These are phyloP conservation scores for Pseudogymnoascus sp. DNA, from an alignment of 2,329 filamentous ascomycete genomes.

Conservation along the genomic window DNA sequence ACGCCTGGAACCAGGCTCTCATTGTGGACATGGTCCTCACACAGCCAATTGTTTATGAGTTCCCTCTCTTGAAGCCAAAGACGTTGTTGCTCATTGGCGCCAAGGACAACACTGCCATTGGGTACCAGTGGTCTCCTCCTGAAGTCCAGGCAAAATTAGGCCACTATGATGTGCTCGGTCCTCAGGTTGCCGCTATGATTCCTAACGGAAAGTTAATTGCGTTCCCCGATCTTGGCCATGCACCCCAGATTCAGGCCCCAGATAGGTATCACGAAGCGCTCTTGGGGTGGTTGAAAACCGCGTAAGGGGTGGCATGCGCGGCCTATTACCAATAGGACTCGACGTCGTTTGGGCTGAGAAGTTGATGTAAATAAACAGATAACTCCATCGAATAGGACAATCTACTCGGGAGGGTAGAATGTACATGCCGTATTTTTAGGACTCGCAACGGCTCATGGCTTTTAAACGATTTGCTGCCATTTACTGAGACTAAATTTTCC, in stretches of 20 bases:
- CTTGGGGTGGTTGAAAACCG: conserved; percentile 34
- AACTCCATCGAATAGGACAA: neutral
- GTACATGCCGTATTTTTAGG: neutral
- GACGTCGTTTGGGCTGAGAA: neutral
- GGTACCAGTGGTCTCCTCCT: conserved; percentile 12
- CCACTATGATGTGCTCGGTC: conserved; percentile 40
- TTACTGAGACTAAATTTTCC: neutral
- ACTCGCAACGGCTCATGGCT: neutral
- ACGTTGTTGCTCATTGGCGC: conserved; percentile 44
- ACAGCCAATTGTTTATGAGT: conserved; percentile 44
- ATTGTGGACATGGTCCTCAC: conserved; percentile 49
- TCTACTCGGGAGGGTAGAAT: neutral
- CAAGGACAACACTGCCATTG: conserved; percentile 36
- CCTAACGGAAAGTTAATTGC: conserved; percentile 36
- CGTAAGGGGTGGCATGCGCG: neutral
- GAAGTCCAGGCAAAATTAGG: conserved; percentile 38
- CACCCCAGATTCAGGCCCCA: conserved; percentile 43
- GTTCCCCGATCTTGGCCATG: conserved; percentile 41
- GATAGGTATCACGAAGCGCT: conserved; percentile 37
- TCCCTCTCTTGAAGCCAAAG: conserved; percentile 36
- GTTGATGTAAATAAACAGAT: neutral
- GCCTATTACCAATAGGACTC: neutral
- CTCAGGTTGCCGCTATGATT: conserved; percentile 35
- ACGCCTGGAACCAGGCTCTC: conserved; percentile 41
- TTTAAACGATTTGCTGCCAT: neutral